phyloP scores from a whole-genome alignment of 495 filamentous ascomycete genomes.

The Penicillium arizonense region DNA sequence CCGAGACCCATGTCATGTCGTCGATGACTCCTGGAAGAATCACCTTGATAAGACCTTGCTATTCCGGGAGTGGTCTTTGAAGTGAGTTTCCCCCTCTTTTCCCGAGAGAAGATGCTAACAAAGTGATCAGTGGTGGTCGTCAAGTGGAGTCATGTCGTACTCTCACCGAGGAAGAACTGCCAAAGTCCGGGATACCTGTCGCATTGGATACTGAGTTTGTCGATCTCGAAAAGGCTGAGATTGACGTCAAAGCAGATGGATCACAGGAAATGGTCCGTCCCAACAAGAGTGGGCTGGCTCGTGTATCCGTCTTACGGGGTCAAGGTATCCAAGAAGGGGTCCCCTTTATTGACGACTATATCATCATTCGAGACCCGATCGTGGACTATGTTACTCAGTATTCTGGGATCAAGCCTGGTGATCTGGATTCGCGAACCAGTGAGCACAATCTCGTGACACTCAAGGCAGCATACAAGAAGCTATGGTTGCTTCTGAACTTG shows the following conservation, averaged over 20 bases:
- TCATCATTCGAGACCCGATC: conserved; percentile 83
- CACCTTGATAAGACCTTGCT: conserved; percentile 78
- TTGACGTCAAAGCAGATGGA: conserved; percentile 89
- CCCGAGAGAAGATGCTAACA: conserved; percentile 2
- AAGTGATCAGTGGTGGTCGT: conserved; percentile 28
- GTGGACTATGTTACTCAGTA: conserved; percentile 93
- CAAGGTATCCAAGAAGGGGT: conserved; percentile 69
- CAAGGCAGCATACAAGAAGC: conserved; percentile 94
- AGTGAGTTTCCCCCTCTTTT: conserved; percentile 41
- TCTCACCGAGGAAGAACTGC: conserved; percentile 66
- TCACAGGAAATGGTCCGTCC: conserved; percentile 82
- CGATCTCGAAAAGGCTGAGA: conserved; percentile 82
- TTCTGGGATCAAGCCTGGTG: conserved; percentile 82
- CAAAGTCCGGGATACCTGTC: conserved; percentile 66
- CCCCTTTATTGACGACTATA: conserved; percentile 97
- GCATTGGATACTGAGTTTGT: conserved; percentile 97
- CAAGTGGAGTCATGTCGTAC: conserved; percentile 49
- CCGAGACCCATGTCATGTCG: conserved; percentile 66
- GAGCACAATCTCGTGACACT: conserved; percentile 79
- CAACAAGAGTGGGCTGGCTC: conserved; percentile 76
- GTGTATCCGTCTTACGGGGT: conserved; percentile 85
- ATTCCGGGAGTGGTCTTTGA: conserved; percentile 68
- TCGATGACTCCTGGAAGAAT: conserved; percentile 85
- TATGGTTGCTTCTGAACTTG: conserved; percentile 94
- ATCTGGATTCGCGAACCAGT: conserved; percentile 72